Percentiles rank a stretch among this genome's conserved stretches.
Evolutionary conservation across 169 alveolate genomes (phyloP).

Genomic region (Plasmodium gonderi): DNA sequence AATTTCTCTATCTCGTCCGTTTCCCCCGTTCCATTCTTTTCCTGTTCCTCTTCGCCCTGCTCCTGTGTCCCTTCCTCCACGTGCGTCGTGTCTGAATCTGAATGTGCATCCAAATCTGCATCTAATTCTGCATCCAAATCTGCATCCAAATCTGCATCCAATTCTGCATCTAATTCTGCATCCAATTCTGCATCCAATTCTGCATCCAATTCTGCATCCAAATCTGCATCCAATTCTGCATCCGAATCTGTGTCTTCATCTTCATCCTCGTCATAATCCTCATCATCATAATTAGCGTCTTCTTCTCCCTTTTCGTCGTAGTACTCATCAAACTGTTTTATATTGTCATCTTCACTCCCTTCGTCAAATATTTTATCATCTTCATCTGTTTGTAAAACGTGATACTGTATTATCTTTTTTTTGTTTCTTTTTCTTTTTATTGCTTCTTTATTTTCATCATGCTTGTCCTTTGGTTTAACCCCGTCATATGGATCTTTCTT

Average conservation of each 20-base stretch:
- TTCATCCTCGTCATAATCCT: conserved; percentile 39
- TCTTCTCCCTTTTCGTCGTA: conserved; percentile 28
- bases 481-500: neutral
- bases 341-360: conserved; percentile 22
- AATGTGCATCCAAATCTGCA: no score
- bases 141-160: no score
- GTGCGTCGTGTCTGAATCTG: no score
- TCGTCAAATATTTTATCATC: conserved; percentile 69
- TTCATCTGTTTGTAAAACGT: conserved; percentile 11
- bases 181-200: no score
- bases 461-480: neutral
- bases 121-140: no score
- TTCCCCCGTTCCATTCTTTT: neutral
- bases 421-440: conserved; percentile 12
- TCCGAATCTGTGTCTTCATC: conserved; percentile 15
- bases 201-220: no score
- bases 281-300: conserved; percentile 15
- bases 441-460: conserved; percentile 14
- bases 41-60: neutral
- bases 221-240: neutral
- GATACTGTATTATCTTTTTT: neutral
- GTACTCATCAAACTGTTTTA: conserved; percentile 15
- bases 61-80: neutral
- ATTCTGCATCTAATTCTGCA: no score
- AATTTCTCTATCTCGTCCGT: neutral